Conservation (phyloP, 2,329 filamentous ascomycete genomes). For the Aspergillus sp. region DNA sequence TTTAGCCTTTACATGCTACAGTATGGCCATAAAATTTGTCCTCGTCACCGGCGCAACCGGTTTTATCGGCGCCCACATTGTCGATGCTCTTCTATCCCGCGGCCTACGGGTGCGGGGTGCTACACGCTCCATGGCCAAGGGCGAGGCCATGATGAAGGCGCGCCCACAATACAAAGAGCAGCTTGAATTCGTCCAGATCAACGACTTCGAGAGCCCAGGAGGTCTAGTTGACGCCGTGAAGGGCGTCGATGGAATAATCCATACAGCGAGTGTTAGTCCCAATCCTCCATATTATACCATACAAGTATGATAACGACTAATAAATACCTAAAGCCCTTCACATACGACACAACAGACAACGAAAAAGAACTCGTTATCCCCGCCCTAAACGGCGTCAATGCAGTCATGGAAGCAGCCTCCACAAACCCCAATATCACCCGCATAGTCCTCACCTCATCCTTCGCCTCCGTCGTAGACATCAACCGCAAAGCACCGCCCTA, state of each 20-base stretch:
- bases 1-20: neutral
- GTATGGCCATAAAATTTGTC: conserved; percentile 14
- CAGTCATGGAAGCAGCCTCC: conserved; percentile 39
- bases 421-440: conserved; percentile 21
- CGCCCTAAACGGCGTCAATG: conserved; percentile 48
- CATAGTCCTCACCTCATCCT: conserved; percentile 32
- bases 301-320: too few relatives aligned
- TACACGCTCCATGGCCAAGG: conserved; percentile 23
- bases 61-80: conserved; percentile 30
- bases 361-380: conserved; percentile 47
- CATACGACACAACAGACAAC: conserved; percentile 45
- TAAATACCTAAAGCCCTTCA: conserved; percentile 38
- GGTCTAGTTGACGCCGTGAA: conserved; percentile 41
- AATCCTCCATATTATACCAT: neutral
- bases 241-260: conserved; percentile 46
- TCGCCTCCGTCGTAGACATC: conserved; percentile 28
- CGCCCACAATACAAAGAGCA: conserved; percentile 35
- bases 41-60: conserved; percentile 30
- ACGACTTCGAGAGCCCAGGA: conserved; percentile 42
- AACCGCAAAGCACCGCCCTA: conserved; percentile 12
- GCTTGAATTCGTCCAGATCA: conserved; percentile 46
- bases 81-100: conserved; percentile 24
- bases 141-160: conserved; percentile 38
- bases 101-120: conserved; percentile 26
- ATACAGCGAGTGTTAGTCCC: conserved; percentile 45